Percentiles rank a stretch among this genome's conserved stretches.
Evolutionary conservation across 2,329 filamentous ascomycete genomes (phyloP).

Genomic region (Penicillium hesseltinei): DNA sequence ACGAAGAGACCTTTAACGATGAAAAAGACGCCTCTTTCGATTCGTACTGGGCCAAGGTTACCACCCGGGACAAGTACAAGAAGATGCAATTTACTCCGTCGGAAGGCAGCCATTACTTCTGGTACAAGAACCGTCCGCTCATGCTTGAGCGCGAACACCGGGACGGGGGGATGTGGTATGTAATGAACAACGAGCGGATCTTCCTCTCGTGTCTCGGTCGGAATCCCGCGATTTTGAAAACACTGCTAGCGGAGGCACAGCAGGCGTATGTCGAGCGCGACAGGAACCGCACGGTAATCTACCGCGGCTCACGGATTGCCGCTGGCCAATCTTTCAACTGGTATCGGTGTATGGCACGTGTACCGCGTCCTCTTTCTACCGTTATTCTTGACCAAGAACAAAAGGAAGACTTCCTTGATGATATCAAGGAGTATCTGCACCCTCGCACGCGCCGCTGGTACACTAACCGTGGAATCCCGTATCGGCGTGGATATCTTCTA

Average conservation of each 20-base stretch:
- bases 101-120: slow-evolving; percentile 67
- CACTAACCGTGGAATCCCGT: slow-evolving; percentile 76
- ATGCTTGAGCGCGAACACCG: slow-evolving; percentile 31
- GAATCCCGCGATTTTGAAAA: slow-evolving; percentile 34
- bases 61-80: slow-evolving; percentile 37
- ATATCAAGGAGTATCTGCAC: slow-evolving; percentile 58
- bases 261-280: slow-evolving; percentile 37
- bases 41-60: slow-evolving; percentile 43
- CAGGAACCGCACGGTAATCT: slow-evolving; percentile 38
- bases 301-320: slow-evolving; percentile 32
- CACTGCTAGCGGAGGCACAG: slow-evolving; percentile 38
- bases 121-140: slow-evolving; percentile 60
- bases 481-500: slow-evolving; percentile 78
- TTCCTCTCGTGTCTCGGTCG: slow-evolving; percentile 39
- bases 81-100: slow-evolving; percentile 60
- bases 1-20: slow-evolving; percentile 30
- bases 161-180: slow-evolving; percentile 15
- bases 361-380: slow-evolving; percentile 53
- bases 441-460: slow-evolving; percentile 68
- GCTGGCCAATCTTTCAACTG: slow-evolving; percentile 27
- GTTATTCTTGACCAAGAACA: slow-evolving; percentile 53
- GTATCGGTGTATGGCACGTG: slow-evolving; percentile 42
- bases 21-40: slow-evolving; percentile 42
- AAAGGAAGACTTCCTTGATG: slow-evolving; percentile 51
- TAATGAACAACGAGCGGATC: slow-evolving; percentile 31